Percentiles rank a stretch among this genome's conserved stretches.
These are phyloP conservation scores for Wallacemonas sp. DNA, from an alignment of 208 protist genomes.

Conservation along the genomic window DNA sequence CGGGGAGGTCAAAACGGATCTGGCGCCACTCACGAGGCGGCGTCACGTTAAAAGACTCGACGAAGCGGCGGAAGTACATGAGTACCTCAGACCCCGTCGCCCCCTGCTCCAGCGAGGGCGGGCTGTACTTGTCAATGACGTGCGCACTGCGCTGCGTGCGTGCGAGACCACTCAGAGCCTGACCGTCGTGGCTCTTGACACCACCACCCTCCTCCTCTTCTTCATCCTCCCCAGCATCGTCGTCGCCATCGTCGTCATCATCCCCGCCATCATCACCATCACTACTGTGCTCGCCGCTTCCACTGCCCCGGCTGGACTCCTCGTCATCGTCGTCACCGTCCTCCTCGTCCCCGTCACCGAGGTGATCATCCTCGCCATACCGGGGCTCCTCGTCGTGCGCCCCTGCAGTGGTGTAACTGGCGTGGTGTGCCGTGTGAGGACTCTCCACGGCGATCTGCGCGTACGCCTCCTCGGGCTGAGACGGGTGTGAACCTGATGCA, in stretches of 20 bases:
- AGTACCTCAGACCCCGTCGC: slow-evolving; percentile 29
- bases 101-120: not conserved
- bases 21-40: slow-evolving; percentile 70
- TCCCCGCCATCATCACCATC: not conserved
- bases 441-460: too few species aligned
- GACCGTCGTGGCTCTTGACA: slow-evolving; percentile 3
- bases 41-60: slow-evolving; percentile 42
- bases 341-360: not conserved
- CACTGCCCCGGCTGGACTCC: not conserved
- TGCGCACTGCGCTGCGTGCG: not conserved
- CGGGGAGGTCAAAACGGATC: slow-evolving; percentile 71
- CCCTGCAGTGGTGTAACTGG: not conserved
- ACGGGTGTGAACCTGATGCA: too few species aligned
- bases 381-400: not conserved
- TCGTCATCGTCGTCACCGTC: slow-evolving; percentile 10
- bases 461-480: too few species aligned
- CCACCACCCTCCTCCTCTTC: slow-evolving; percentile 3
- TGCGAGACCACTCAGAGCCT: not conserved
- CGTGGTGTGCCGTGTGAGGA: too few species aligned
- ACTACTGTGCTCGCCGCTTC: not conserved
- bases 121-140: slow-evolving; percentile 2
- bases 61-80: slow-evolving; percentile 49
- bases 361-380: not conserved
- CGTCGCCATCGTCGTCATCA: not conserved
- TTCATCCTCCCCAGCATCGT: not conserved